These are phyloP conservation scores for Macrotyloma uniflorum DNA, from an alignment of 306 rosid species.

Conservation along the genomic window DNA sequence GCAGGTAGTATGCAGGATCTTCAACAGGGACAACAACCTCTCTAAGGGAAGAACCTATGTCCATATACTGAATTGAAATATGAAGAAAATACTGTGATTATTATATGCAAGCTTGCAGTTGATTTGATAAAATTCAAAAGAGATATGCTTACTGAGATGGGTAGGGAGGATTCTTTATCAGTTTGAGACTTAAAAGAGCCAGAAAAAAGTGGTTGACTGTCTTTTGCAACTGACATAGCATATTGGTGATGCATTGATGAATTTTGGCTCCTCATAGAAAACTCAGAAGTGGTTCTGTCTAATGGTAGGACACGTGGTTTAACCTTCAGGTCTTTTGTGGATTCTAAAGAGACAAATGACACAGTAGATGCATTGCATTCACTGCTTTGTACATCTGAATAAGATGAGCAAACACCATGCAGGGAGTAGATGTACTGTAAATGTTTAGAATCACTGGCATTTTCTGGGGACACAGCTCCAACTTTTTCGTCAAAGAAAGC, in stretches of 20 bases:
- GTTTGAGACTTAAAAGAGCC: constrained; percentile 43
- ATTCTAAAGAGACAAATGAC: constrained; percentile 41
- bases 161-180: constrained; percentile 29
- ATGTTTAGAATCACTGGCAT: constrained; percentile 34
- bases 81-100: constrained; percentile 30
- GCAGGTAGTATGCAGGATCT: constrained; percentile 36
- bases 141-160: constrained; percentile 61
- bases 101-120: constrained; percentile 28
- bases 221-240: constrained; percentile 33
- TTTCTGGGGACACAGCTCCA: constrained; percentile 41
- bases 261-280: constrained; percentile 49
- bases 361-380: constrained; percentile 32
- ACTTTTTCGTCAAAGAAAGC: constrained; percentile 37
- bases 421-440: constrained; percentile 44
- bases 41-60: constrained; percentile 38
- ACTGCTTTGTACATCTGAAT: constrained; percentile 44
- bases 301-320: constrained; percentile 38
- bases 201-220: constrained; percentile 42
- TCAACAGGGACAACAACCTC: constrained; percentile 45
- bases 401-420: constrained; percentile 40
- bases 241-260: constrained; percentile 39
- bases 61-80: constrained; percentile 57
- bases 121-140: not conserved
- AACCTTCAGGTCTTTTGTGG: constrained; percentile 34
- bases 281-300: constrained; percentile 42